Evolutionary conservation across 1,139 yeast genomes (phyloP), one percentile per base, ranked within the genome.

Genomic region (Blastobotrys malaysiensis): DNA sequence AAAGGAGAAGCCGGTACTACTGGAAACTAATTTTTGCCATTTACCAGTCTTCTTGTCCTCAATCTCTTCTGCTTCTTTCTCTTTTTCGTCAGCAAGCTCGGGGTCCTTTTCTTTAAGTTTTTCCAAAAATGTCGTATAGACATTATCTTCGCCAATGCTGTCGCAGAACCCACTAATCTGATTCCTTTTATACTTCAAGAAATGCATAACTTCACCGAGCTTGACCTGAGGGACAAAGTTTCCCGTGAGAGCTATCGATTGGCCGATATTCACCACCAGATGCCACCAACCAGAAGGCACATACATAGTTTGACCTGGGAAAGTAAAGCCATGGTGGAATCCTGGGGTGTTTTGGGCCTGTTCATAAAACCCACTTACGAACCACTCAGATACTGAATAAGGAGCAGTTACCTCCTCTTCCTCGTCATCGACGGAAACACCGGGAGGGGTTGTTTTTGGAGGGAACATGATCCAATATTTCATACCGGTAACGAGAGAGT

Each of bases 241-340:
- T 61, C 88, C 95, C 0, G 97, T 90, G 63, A 89, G 71, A 39
- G 74, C 73, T 0, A 96, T 91, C 16, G 85, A 77, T 63, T 86
- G 91, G 57, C 86, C 89, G 22, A 90, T 66, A 64, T 90, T 90
- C 21, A 89, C 87, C 22, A 90, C 97, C 45, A 83, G 75, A 72
- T 90, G 97, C 97, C 97, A 90, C 97, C 97, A 90, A 0, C 96
- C 95, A 19, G 91, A 78, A 1, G 97, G 97, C 4, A 90, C 97
- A 66, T 86, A 82, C 78, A 89, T 80, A 60, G 89, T 84, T 67
- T 90, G 95, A 5, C 93, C 93, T 0, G 91, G 87, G 61, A 82
- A 82, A 0, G 95, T 86, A 11, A 89, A 74, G 1, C 88, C 95
- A 20, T 89, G 81, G 46, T 76, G 67, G 59, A 88, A 84, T 31